Percentiles rank a stretch among this genome's conserved stretches.
Evolutionary conservation across 768 basidiomycete species (phyloP).

Genomic region (Rhizopogon vulgaris): DNA sequence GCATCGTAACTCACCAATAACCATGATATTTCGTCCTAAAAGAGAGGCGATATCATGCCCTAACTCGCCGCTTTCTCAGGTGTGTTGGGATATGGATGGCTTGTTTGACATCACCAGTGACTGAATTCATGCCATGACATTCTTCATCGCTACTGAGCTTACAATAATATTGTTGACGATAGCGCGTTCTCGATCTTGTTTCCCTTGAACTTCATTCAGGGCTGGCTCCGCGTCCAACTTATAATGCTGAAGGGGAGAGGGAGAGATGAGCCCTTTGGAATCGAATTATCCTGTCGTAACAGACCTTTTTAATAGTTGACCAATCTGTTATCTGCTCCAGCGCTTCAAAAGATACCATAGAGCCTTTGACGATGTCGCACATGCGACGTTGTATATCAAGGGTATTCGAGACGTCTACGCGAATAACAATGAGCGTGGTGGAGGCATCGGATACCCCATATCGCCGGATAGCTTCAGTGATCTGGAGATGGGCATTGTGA

Average conservation of each 20-base stretch:
- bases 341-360: constrained; percentile 39
- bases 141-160: constrained; percentile 81
- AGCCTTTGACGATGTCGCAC: constrained; percentile 53
- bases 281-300: constrained; percentile 7
- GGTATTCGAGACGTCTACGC: constrained; percentile 42
- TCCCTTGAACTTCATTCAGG: constrained; percentile 28
- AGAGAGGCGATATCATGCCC: neutral
- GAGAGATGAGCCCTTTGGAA: neutral
- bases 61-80: neutral
- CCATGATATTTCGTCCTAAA: neutral
- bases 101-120: neutral
- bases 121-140: constrained; percentile 33
- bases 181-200: constrained; percentile 29
- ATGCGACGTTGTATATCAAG: constrained; percentile 47
- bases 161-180: constrained; percentile 61
- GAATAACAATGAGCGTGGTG: constrained; percentile 64
- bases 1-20: neutral
- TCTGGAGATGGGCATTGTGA: constrained; percentile 38
- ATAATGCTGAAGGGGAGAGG: constrained; percentile 44
- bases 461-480: constrained; percentile 79
- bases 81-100: neutral
- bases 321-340: constrained; percentile 59
- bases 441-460: constrained; percentile 76
- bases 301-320: constrained; percentile 67
- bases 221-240: constrained; percentile 56